Evolutionary conservation across 495 filamentous ascomycete genomes (phyloP).

Genomic region (Symbiotaphrina buchneri): DNA sequence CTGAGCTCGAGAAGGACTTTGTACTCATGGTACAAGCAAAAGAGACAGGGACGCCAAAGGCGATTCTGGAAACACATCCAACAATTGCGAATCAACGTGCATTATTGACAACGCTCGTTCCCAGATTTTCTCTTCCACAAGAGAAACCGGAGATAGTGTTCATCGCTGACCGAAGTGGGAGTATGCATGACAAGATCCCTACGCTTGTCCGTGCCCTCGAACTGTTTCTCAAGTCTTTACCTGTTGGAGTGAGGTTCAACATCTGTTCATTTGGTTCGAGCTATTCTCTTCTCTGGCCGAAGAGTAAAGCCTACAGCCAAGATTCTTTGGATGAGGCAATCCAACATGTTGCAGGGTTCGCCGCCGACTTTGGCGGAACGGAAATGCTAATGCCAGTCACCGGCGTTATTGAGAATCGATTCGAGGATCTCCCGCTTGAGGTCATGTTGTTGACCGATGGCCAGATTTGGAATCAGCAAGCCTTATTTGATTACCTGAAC

Average conservation of each 20-base stretch:
- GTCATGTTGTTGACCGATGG: slow-evolving; percentile 51
- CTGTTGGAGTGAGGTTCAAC: slow-evolving; percentile 46
- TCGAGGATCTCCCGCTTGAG: slow-evolving; percentile 29
- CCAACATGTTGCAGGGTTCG: slow-evolving; percentile 21
- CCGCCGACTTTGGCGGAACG: slow-evolving; percentile 40
- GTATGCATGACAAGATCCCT: slow-evolving; percentile 32
- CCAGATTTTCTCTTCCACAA: slow-evolving; percentile 32
- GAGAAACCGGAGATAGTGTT: slow-evolving; percentile 43
- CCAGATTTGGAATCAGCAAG: slow-evolving; percentile 33
- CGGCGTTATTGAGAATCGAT: slow-evolving; percentile 24
- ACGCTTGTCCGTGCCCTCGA: slow-evolving; percentile 32
- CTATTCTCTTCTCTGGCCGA: slow-evolving; percentile 32
- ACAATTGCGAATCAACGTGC: slow-evolving; percentile 34
- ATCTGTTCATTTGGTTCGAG: slow-evolving; percentile 44
- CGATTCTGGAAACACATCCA: slow-evolving; percentile 38
- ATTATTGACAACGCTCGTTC: slow-evolving; percentile 43
- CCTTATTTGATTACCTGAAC: slow-evolving; percentile 31
- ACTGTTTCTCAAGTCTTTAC: slow-evolving; percentile 49
- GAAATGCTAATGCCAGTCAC: slow-evolving; percentile 33
- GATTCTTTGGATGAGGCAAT: slow-evolving; percentile 26
- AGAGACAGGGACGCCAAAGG: slow-evolving; percentile 29
- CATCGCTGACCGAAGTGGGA: slow-evolving; percentile 43
- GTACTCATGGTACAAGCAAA: slow-evolving; percentile 31
- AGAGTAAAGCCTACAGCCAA: slow-evolving; percentile 29
- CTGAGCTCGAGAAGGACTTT: slow-evolving; percentile 25